A percentile compares a stretch with the other conserved stretches of the same genome.
Conservation (phyloP, 106 monocot species). For the Platanthera zijinensis region DNA sequence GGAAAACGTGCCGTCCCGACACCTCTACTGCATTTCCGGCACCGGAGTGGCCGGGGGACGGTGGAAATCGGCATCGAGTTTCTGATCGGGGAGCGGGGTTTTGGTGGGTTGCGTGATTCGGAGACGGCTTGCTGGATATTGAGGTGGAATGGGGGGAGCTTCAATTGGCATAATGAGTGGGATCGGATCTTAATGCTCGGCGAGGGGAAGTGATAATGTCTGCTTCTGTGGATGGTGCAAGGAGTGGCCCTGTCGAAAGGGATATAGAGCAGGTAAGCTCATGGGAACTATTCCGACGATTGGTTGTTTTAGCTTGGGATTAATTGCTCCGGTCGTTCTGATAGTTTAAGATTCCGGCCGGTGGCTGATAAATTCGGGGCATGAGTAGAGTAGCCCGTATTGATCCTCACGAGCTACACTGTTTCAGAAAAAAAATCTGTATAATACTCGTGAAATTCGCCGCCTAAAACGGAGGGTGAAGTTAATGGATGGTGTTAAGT, state of each 20-base stretch:
- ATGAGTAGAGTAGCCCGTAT: background rate
- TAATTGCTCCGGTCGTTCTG: background rate
- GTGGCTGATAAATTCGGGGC: background rate
- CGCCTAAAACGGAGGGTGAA: background rate
- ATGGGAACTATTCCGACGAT: background rate
- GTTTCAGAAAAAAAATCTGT: background rate
- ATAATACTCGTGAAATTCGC: background rate
- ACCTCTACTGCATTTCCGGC: slow-evolving; percentile 7
- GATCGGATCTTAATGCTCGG: slow-evolving; percentile 8
- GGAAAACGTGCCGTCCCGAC: background rate
- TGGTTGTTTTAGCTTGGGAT: background rate
- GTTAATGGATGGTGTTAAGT: background rate
- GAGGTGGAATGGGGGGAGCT: background rate
- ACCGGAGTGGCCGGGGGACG: background rate
- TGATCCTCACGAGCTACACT: background rate
- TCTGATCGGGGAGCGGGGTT: background rate
- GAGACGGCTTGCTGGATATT: background rate
- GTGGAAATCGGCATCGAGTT: background rate
- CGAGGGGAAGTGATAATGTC: slow-evolving; percentile 10
- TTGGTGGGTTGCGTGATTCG: background rate
- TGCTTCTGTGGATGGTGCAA: slow-evolving; percentile 24
- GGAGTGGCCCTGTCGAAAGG: slow-evolving; percentile 34
- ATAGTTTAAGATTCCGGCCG: background rate
- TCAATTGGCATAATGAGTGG: background rate
- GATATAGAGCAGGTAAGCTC: slow-evolving; percentile 47